phyloP scores from a whole-genome alignment of 176 grass and related monocot species.

The Oryza australiensis region DNA sequence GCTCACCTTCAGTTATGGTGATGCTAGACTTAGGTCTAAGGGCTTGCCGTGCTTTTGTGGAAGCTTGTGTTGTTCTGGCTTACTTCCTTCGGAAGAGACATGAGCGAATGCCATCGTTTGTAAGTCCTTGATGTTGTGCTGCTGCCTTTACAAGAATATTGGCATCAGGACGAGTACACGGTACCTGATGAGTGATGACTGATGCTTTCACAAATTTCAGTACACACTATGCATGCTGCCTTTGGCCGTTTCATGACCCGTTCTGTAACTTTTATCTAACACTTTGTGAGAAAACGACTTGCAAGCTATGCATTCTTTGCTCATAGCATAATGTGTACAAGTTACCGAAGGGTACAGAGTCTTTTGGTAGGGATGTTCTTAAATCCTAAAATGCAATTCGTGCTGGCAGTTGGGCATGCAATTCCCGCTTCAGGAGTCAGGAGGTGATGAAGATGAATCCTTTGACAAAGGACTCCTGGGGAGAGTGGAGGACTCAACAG shows the following conservation, averaged over 20 bases:
- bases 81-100: constrained; percentile 84
- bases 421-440: constrained; percentile 6
- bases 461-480: background rate
- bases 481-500: background rate
- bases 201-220: background rate
- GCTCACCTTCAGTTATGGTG: constrained; percentile 77
- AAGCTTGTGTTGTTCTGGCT: constrained; percentile 58
- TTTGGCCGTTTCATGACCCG: background rate
- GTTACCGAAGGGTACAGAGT: background rate
- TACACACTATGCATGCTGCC: background rate
- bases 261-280: background rate
- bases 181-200: background rate
- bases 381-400: background rate
- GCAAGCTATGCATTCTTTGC: background rate
- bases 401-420: constrained; percentile 16
- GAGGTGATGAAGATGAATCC: background rate
- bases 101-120: constrained; percentile 20
- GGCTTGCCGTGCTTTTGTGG: constrained; percentile 68
- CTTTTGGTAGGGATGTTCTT: background rate
- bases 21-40: constrained; percentile 37
- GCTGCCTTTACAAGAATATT: background rate
- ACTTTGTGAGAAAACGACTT: background rate
- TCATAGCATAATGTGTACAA: background rate
- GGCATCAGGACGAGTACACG: background rate
- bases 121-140: background rate